Percentiles rank a stretch among this genome's conserved stretches.
Evolutionary conservation across 495 filamentous ascomycete genomes (phyloP).

Genomic region (Penicillium pancosmium): DNA sequence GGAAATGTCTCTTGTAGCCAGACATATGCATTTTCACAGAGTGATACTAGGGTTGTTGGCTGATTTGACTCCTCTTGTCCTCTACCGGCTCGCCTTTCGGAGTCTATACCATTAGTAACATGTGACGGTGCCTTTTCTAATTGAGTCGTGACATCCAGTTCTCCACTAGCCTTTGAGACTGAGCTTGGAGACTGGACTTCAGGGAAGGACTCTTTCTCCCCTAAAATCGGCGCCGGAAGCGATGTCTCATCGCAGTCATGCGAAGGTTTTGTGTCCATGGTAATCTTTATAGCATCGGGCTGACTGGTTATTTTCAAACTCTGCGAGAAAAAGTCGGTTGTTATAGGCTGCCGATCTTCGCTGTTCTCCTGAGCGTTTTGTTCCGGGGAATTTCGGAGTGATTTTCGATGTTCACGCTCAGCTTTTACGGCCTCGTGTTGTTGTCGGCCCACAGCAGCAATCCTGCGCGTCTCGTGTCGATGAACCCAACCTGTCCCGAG

Average conservation of each 20-base stretch:
- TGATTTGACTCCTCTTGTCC: background rate
- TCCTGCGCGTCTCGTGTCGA: constrained; percentile 59
- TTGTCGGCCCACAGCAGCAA: constrained; percentile 55
- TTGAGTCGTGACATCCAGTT: constrained; percentile 7
- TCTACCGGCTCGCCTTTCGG: constrained; percentile 14
- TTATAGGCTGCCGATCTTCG: background rate
- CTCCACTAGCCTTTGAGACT: background rate
- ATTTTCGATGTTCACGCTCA: constrained; percentile 28
- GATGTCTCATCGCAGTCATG: constrained; percentile 7
- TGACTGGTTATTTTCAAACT: background rate
- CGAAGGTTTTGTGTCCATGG: background rate
- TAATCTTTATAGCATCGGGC: constrained; percentile 2
- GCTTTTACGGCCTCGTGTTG: constrained; percentile 50
- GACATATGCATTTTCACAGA: constrained; percentile 38
- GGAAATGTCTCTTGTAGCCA: constrained; percentile 70
- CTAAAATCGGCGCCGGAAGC: constrained; percentile 12
- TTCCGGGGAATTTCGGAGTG: constrained; percentile 11
- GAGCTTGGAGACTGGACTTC: constrained; percentile 1
- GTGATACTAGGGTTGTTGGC: constrained; percentile 50
- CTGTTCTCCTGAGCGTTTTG: background rate
- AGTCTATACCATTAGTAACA: constrained; percentile 10
- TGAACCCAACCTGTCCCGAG: constrained; percentile 58
- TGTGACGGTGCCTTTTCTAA: constrained; percentile 10
- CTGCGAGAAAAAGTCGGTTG: background rate
- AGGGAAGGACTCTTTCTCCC: constrained; percentile 17